Conservation (phyloP, 2,329 filamentous ascomycete genomes). For the Curvularia sp. region DNA sequence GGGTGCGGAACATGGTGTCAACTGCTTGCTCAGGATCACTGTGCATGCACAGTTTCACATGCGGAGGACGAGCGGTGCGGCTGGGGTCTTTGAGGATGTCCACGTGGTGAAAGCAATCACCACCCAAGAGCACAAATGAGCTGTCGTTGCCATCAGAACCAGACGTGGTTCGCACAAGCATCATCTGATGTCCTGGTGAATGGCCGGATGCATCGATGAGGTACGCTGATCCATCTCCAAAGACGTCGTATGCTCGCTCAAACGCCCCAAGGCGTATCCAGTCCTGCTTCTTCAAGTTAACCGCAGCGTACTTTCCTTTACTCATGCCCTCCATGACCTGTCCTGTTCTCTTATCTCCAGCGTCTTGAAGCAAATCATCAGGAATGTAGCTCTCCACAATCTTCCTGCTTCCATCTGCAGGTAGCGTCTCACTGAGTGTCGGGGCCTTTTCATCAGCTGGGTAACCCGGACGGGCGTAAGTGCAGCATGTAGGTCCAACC, state of each 20-base stretch:
- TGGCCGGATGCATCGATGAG: conserved; percentile 61
- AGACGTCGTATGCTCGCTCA: conserved; percentile 56
- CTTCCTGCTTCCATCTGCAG: conserved; percentile 53
- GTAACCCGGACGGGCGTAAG: conserved; percentile 42
- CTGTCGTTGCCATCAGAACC: conserved; percentile 14
- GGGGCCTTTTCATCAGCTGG: conserved; percentile 31
- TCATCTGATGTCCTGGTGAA: conserved; percentile 59
- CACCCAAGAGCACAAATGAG: conserved; percentile 42
- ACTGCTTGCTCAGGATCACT: conserved; percentile 37
- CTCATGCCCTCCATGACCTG: conserved; percentile 32
- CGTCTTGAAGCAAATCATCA: conserved; percentile 37
- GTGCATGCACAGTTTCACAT: conserved; percentile 39
- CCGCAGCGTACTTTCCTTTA: conserved; percentile 39
- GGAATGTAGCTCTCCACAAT: conserved; percentile 44
- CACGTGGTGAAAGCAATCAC: conserved; percentile 44
- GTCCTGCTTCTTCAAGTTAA: conserved; percentile 35
- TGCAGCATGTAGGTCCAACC: conserved; percentile 47
- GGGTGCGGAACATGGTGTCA: conserved; percentile 36
- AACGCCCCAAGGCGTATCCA: conserved; percentile 53
- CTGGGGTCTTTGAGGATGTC: conserved; percentile 36
- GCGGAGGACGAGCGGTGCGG: conserved; percentile 40
- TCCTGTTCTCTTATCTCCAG: conserved; percentile 34
- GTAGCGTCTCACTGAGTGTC: conserved; percentile 53
- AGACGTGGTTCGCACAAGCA: conserved; percentile 36
- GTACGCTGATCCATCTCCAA: conserved; percentile 58